Percentiles rank a stretch among this genome's conserved stretches.
These are phyloP conservation scores for Ramularia collo-cygni DNA, from an alignment of 2,329 filamentous ascomycete genomes.

Conservation along the genomic window DNA sequence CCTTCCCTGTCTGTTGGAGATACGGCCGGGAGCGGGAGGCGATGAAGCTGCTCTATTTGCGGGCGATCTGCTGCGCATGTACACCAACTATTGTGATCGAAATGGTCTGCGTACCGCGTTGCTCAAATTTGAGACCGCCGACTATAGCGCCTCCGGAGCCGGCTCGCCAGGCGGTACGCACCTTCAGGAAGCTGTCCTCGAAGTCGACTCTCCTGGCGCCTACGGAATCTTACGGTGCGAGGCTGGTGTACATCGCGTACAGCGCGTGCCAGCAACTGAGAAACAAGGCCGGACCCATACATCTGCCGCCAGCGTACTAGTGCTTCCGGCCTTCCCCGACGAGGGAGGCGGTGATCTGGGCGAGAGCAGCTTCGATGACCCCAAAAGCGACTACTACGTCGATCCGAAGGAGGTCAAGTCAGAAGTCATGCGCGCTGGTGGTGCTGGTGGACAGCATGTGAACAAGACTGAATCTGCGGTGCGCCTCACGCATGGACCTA, in stretches of 20 bases:
- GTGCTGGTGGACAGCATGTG: slow-evolving; percentile 93
- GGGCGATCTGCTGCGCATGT: slow-evolving; percentile 83
- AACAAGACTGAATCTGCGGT: slow-evolving; percentile 98
- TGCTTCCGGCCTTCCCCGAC: slow-evolving; percentile 74
- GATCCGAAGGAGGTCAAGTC: slow-evolving; percentile 72
- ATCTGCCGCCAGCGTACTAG: slow-evolving; percentile 84
- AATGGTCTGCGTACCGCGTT: slow-evolving; percentile 60
- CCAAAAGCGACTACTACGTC: slow-evolving; percentile 85
- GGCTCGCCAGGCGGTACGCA: slow-evolving; percentile 52
- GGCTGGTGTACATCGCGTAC: slow-evolving; percentile 90
- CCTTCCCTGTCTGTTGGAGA: slow-evolving; percentile 83
- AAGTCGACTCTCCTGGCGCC: slow-evolving; percentile 67
- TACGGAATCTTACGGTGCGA: slow-evolving; percentile 80
- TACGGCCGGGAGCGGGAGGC: slow-evolving; percentile 85
- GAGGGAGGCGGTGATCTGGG: slow-evolving; percentile 42
- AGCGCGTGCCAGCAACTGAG: slow-evolving; percentile 87
- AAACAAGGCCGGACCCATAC: slow-evolving; percentile 88
- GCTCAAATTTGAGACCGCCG: slow-evolving; percentile 73
- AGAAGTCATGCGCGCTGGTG: slow-evolving; percentile 87
- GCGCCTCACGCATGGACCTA: slow-evolving; percentile 82
- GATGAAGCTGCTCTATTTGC: slow-evolving; percentile 89
- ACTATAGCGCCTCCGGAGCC: slow-evolving; percentile 45
- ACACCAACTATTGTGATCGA: slow-evolving; percentile 67
- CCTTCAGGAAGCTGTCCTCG: slow-evolving; percentile 80
- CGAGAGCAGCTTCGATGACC: slow-evolving; percentile 64